phyloP scores from a whole-genome alignment of 2,329 filamentous ascomycete species.

The Fusarium floridanum region DNA sequence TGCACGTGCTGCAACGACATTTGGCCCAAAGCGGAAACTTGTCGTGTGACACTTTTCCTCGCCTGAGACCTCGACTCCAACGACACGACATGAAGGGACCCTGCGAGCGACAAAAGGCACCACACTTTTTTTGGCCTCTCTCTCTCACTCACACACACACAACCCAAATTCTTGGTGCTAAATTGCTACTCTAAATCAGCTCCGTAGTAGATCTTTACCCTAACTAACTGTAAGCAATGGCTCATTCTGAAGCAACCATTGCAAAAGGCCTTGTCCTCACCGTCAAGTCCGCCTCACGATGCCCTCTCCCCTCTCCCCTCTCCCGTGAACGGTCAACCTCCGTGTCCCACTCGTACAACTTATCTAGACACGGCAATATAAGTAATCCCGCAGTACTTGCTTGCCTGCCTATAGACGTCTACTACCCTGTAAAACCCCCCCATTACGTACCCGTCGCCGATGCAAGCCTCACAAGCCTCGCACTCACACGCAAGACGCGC shows the following conservation, averaged over 20 bases:
- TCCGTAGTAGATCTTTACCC: neutral
- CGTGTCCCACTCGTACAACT: constrained; percentile 2
- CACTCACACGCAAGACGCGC: constrained; percentile 2
- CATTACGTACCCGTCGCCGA: constrained; percentile 23
- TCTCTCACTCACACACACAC: neutral
- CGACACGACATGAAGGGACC: constrained; percentile 1
- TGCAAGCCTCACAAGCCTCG: constrained; percentile 18
- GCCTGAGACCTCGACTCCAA: neutral
- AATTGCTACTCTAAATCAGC: neutral
- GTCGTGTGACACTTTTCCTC: constrained; percentile 36
- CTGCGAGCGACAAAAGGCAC: neutral
- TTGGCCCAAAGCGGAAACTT: constrained; percentile 36
- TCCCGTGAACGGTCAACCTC: neutral
- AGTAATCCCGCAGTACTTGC: neutral
- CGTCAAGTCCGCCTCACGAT: neutral
- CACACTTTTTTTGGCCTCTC: neutral
- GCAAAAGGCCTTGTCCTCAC: neutral
- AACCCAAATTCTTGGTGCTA: constrained; percentile 21
- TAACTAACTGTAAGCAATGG: neutral
- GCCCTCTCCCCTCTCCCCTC: neutral
- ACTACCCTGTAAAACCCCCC: neutral
- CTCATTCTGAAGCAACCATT: constrained; percentile 1
- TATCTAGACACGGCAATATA: neutral
- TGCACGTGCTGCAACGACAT: constrained; percentile 25
- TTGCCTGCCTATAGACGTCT: neutral